Percentiles rank a stretch among this genome's conserved stretches.
phyloP scores from a whole-genome alignment of 192 early-diverging fungal species.

The Umbelopsis sp. region DNA sequence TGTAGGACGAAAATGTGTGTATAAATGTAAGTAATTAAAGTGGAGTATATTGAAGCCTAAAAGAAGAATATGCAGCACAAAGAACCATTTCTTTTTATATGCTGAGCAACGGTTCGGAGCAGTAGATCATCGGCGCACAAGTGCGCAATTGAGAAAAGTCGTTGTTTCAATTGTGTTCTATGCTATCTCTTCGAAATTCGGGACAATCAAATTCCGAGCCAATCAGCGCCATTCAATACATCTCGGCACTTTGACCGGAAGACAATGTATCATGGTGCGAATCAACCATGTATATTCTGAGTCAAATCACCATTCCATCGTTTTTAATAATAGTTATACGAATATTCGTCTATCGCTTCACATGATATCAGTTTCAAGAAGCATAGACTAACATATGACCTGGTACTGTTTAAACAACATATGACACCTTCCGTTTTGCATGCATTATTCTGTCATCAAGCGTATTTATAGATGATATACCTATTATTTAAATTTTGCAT shows the following conservation, averaged over 20 bases:
- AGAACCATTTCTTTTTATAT: constrained; percentile 2
- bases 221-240: not conserved
- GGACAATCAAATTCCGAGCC: not conserved
- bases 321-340: not conserved
- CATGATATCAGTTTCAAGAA: too few relatives aligned
- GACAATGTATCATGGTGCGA: too few relatives aligned
- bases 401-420: too few relatives aligned
- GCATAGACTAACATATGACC: too few relatives aligned
- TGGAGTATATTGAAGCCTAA: not conserved
- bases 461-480: too few relatives aligned
- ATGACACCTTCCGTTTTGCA: too few relatives aligned
- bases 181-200: constrained; percentile 7
- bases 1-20: not conserved
- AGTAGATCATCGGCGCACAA: constrained; percentile 3
- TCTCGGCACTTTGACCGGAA: constrained; percentile 11
- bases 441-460: too few relatives aligned
- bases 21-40: not conserved
- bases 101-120: not conserved
- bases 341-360: too few relatives aligned
- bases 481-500: too few relatives aligned
- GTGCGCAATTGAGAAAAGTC: constrained; percentile 8
- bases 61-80: not conserved
- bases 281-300: not conserved
- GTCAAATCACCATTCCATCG: not conserved
- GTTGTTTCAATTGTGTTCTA: constrained; percentile 15